Conservation (phyloP, 768 basidiomycete genomes). For the Hericium erinaceus region DNA sequence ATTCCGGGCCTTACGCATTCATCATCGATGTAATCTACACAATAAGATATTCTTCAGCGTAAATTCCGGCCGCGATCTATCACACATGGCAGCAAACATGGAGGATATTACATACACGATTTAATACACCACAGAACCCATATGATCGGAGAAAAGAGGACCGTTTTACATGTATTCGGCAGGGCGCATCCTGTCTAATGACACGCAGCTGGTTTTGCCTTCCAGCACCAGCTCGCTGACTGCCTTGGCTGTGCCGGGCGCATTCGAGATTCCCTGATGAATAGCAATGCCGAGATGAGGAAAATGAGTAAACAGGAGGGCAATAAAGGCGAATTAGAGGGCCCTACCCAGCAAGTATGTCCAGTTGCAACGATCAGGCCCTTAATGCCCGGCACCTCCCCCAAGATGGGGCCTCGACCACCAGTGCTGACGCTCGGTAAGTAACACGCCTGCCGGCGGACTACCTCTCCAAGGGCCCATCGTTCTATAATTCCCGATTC, state of each 20-base stretch:
- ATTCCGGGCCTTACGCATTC: too few species aligned
- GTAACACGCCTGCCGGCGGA: slow-evolving; percentile 64
- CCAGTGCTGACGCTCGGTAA: slow-evolving; percentile 51
- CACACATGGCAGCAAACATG: too few species aligned
- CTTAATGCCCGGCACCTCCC: slow-evolving; percentile 43
- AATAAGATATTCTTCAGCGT: too few species aligned
- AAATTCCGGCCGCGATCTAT: too few species aligned
- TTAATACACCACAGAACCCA: too few species aligned
- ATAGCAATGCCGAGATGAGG: slow-evolving; percentile 3
- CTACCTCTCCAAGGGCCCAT: slow-evolving; percentile 41
- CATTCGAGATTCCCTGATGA: slow-evolving; percentile 65
- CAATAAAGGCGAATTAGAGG: background rate
- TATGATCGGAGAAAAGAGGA: too few species aligned
- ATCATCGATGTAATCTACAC: too few species aligned
- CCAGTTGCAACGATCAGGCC: slow-evolving; percentile 69
- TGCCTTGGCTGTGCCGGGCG: slow-evolving; percentile 72
- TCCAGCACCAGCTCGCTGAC: slow-evolving; percentile 65
- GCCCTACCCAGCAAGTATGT: slow-evolving; percentile 69
- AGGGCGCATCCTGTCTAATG: slow-evolving; percentile 35
- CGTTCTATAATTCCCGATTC: slow-evolving; percentile 36
- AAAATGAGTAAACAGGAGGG: background rate
- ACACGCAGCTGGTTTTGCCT: slow-evolving; percentile 49
- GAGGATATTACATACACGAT: too few species aligned
- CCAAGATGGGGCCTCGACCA: slow-evolving; percentile 61
- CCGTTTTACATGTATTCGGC: too few species aligned